Percentiles rank a stretch among this genome's conserved stretches.
Conservation (phyloP, 805 yeast genomes). For the Martiniozyma abietophila region DNA sequence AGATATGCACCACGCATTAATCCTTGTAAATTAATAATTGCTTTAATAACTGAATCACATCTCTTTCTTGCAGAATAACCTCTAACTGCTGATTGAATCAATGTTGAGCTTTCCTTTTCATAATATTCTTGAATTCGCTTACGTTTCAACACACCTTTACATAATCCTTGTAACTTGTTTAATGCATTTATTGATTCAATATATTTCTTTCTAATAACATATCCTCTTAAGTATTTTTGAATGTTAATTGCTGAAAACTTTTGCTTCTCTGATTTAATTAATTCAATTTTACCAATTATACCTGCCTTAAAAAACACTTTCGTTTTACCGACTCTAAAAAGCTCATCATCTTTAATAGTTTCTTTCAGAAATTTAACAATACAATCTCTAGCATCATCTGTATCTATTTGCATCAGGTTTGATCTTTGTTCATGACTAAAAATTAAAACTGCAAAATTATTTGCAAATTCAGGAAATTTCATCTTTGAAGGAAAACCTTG, state of each 20-base stretch:
- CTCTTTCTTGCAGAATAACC: conserved; percentile 39
- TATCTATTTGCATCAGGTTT: conserved; percentile 3
- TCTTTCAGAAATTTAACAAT: conserved; percentile 43
- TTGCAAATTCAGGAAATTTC: conserved; percentile 89
- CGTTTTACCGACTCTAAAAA: conserved; percentile 85
- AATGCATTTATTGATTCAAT: conserved; percentile 46
- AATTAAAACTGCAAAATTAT: conserved; percentile 69
- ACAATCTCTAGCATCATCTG: conserved; percentile 5
- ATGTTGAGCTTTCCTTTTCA: conserved; percentile 53
- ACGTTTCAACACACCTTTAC: conserved; percentile 59
- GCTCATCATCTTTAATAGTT: conserved; percentile 54
- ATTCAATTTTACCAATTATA: conserved; percentile 86
- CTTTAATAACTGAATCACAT: conserved; percentile 25
- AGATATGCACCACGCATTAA: conserved; percentile 42
- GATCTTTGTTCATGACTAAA: conserved; percentile 66
- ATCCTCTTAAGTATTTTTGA: conserved; percentile 72
- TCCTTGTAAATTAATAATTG: conserved; percentile 37
- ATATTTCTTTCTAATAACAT: conserved; percentile 53
- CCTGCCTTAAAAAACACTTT: conserved; percentile 96
- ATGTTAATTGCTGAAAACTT: conserved; percentile 70
- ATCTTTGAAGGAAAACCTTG: conserved; percentile 97
- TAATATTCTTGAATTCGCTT: conserved; percentile 42
- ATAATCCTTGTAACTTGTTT: conserved; percentile 45
- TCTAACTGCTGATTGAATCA: conserved; percentile 62
- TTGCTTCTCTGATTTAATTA: conserved; percentile 70